These are phyloP conservation scores for Drechmeria coniospora DNA, from an alignment of 2,329 filamentous ascomycete species.

Conservation along the genomic window DNA sequence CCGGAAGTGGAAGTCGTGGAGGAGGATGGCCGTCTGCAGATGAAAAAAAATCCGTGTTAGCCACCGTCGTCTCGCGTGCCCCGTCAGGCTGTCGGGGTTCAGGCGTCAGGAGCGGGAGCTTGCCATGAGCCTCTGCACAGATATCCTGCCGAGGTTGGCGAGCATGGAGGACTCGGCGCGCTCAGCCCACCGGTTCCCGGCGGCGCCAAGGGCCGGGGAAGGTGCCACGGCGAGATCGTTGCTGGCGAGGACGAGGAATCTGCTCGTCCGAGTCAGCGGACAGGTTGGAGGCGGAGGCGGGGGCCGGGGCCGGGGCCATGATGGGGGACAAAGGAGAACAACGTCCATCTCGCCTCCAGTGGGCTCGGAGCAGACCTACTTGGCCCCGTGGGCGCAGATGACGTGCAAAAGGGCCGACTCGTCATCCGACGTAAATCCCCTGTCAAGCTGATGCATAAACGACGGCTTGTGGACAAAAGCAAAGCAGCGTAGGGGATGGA, in stretches of 20 bases:
- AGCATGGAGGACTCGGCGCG: constrained; percentile 20
- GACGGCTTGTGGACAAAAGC: constrained; percentile 25
- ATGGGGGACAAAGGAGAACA: no score
- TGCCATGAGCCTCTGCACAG: constrained; percentile 23
- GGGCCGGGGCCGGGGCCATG: no score
- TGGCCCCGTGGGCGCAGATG: constrained; percentile 22
- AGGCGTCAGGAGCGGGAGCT: no score
- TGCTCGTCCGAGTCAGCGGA: constrained; percentile 7
- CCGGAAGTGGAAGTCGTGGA: constrained; percentile 25
- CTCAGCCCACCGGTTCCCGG: constrained; percentile 22
- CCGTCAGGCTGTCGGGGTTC: no score
- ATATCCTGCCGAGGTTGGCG: constrained; percentile 23
- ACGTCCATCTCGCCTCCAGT: no score
- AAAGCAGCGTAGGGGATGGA: constrained; percentile 25
- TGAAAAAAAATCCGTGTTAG: not conserved
- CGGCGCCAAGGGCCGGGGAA: constrained; percentile 15
- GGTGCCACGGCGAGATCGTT: constrained; percentile 15
- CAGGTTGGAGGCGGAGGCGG: no score
- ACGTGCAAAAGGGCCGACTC: constrained; percentile 21
- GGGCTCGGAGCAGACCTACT: constrained; percentile 9
- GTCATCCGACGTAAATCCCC: constrained; percentile 19
- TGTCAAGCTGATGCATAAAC: constrained; percentile 22
- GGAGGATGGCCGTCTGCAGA: constrained; percentile 18
- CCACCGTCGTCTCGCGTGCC: no score
- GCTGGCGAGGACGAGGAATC: constrained; percentile 18